phyloP scores from a whole-genome alignment of 164 flowering plant species.

The Paratinospora sagittata region DNA sequence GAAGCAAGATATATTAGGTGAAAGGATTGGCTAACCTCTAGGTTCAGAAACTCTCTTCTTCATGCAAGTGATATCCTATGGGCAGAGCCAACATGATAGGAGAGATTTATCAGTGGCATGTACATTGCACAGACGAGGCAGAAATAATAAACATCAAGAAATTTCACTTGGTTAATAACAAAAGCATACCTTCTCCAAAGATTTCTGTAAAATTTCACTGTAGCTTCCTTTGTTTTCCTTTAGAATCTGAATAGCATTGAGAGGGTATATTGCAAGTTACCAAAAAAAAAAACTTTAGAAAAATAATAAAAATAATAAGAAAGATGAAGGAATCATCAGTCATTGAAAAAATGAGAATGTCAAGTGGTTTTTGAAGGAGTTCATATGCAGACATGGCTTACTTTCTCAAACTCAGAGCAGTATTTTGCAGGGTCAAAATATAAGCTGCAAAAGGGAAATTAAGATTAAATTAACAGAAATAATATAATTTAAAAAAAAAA shows the following conservation, averaged over 20 bases:
- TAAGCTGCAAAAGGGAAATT: constrained; percentile 36
- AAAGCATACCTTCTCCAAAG: constrained; percentile 42
- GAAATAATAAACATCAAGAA: neutral
- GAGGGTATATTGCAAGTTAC: neutral
- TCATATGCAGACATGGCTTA: constrained; percentile 21
- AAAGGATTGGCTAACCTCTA: constrained; percentile 19
- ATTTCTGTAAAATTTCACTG: constrained; percentile 31
- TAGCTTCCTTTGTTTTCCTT: constrained; percentile 33
- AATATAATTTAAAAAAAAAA: neutral
- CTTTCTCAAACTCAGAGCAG: constrained; percentile 42
- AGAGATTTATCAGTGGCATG: neutral
- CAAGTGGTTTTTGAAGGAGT: neutral
- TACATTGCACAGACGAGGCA: neutral
- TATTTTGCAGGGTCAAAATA: constrained; percentile 39
- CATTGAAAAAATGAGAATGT: neutral
- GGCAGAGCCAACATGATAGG: neutral
- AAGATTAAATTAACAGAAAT: neutral
- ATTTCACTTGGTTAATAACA: neutral
- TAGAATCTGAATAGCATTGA: constrained; percentile 28
- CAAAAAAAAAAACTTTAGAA: neutral
- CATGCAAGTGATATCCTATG: constrained; percentile 19
- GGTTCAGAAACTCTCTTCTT: constrained; percentile 12
- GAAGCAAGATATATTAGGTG: neutral
- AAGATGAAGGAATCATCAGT: neutral
- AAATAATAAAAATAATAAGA: neutral